Conservation (phyloP, 768 basidiomycete species). For the Lyophyllum atratum region DNA sequence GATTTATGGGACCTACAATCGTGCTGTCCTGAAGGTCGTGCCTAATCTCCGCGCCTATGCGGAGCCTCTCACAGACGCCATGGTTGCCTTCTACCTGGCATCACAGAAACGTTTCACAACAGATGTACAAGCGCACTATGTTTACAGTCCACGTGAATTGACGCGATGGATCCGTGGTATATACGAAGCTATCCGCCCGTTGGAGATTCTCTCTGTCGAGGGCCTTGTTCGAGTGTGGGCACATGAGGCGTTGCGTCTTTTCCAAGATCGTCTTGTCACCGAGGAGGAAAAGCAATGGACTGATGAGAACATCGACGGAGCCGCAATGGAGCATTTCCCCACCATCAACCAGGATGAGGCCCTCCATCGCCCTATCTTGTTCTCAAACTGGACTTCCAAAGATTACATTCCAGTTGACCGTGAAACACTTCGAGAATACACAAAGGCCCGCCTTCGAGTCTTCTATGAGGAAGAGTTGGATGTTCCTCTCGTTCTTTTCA, state of each 20-base stretch:
- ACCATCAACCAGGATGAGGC: constrained; percentile 89
- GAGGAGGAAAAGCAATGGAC: constrained; percentile 96
- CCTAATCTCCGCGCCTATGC: constrained; percentile 92
- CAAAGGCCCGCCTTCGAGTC: constrained; percentile 94
- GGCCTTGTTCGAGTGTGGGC: constrained; percentile 98
- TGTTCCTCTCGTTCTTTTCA: constrained; percentile 96
- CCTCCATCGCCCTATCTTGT: constrained; percentile 85
- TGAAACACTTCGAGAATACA: constrained; percentile 91
- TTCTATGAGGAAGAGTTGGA: constrained; percentile 99
- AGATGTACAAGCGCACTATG: constrained; percentile 97
- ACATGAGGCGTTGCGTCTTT: constrained; percentile 94
- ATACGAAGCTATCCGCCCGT: constrained; percentile 92
- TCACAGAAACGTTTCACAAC: constrained; percentile 96
- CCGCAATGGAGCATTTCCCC: constrained; percentile 90
- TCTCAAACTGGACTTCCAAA: constrained; percentile 99
- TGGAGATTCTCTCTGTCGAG: constrained; percentile 92
- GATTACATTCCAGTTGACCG: constrained; percentile 95
- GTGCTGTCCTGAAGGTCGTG: constrained; percentile 92
- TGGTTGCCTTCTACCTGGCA: constrained; percentile 94
- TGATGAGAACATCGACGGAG: constrained; percentile 84
- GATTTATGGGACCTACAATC: constrained; percentile 98
- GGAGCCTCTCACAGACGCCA: constrained; percentile 93
- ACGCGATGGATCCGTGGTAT: constrained; percentile 98
- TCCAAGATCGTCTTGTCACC: constrained; percentile 94
- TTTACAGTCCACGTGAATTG: constrained; percentile 98